Evolutionary conservation across 257 asterid genomes (phyloP).

Genomic region (Nemophila menziesii): DNA sequence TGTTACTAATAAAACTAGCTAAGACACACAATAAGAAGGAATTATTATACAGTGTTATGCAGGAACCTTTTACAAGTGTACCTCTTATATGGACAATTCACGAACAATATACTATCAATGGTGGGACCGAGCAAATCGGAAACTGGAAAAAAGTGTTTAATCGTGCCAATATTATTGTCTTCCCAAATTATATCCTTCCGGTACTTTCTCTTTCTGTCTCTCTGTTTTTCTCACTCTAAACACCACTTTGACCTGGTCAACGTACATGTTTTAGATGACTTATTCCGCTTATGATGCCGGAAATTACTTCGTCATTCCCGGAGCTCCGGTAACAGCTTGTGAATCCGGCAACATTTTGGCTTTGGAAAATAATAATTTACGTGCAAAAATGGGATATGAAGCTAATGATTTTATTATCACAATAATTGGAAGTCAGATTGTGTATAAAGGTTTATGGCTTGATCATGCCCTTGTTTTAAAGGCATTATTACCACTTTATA

Average conservation of each 20-base stretch:
- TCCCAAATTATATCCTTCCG: constrained; percentile 81
- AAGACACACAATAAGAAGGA: constrained; percentile 21
- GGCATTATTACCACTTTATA: constrained; percentile 51
- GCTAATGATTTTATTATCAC: constrained; percentile 46
- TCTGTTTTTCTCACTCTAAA: background rate
- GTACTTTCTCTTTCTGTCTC: constrained; percentile 23
- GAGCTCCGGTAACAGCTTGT: constrained; percentile 65
- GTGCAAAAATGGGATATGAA: constrained; percentile 23
- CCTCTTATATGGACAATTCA: constrained; percentile 91
- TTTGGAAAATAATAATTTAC: constrained; percentile 19
- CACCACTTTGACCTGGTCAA: background rate
- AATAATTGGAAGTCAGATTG: constrained; percentile 62
- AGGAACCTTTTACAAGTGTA: constrained; percentile 78
- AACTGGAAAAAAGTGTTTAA: constrained; percentile 68
- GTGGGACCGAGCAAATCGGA: constrained; percentile 41
- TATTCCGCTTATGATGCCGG: constrained; percentile 80
- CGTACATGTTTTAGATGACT: constrained; percentile 43
- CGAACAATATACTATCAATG: constrained; percentile 50
- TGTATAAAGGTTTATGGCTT: constrained; percentile 75
- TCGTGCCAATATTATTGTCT: constrained; percentile 72
- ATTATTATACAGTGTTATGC: constrained; percentile 73
- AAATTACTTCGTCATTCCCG: constrained; percentile 82
- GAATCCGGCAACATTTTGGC: constrained; percentile 33
- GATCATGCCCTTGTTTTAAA: constrained; percentile 79
- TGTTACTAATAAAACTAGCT: background rate